These are phyloP conservation scores for Conticribra weissflogii DNA, from an alignment of 108 stramenopile species.

Conservation along the genomic window DNA sequence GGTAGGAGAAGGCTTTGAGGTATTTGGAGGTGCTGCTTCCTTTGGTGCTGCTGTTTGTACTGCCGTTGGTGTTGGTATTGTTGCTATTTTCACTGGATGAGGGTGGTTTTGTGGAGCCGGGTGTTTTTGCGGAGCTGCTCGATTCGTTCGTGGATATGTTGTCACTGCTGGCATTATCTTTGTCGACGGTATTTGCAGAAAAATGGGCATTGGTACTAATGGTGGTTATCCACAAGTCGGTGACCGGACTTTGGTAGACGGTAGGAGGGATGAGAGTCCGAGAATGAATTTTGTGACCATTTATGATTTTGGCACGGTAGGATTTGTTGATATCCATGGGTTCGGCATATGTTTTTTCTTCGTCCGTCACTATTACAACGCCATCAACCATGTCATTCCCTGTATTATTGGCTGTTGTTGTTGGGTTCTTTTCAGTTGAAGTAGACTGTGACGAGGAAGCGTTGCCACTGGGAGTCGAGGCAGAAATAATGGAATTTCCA, in stretches of 20 bases:
- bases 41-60: slow-evolving; percentile 42
- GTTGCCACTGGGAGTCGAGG: too few relatives aligned
- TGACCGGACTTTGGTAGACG: slow-evolving; percentile 81
- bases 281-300: slow-evolving; percentile 49
- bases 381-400: too few relatives aligned
- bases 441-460: too few relatives aligned
- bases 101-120: too few relatives aligned
- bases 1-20: slow-evolving; percentile 79
- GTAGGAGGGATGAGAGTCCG: slow-evolving; percentile 76
- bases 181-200: too few relatives aligned
- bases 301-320: not conserved
- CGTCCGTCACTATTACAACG: too few relatives aligned
- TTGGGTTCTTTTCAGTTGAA: too few relatives aligned
- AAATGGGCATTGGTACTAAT: slow-evolving; percentile 70
- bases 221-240: slow-evolving; percentile 85
- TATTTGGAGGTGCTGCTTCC: slow-evolving; percentile 54
- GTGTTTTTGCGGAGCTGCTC: too few relatives aligned
- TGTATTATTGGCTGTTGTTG: too few relatives aligned
- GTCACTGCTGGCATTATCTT: too few relatives aligned
- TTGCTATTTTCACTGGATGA: slow-evolving; percentile 7
- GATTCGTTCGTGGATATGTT: too few relatives aligned
- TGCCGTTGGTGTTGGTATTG: slow-evolving; percentile 51
- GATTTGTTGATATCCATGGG: not conserved
- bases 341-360: not conserved
- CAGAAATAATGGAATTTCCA: too few relatives aligned